These are phyloP conservation scores for Cenchrus fungigraminus DNA, from an alignment of 176 grass and related monocot species.

Conservation along the genomic window DNA sequence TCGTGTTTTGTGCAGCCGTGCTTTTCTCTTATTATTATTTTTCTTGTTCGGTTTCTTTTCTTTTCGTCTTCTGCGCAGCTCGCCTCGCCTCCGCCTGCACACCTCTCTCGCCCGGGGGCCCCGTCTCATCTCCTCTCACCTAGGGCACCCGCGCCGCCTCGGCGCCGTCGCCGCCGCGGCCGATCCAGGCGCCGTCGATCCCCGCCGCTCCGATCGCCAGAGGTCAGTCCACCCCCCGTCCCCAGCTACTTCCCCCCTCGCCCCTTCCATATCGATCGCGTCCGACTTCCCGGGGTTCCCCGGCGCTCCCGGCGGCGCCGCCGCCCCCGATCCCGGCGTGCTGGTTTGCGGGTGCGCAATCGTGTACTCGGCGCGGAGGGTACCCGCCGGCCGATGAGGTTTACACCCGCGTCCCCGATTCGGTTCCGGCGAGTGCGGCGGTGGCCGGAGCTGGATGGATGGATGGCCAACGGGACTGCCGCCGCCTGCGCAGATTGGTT, in stretches of 20 bases:
- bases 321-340: background rate
- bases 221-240: conserved; percentile 11
- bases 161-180: conserved; percentile 1
- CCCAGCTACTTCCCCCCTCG: too few relatives aligned
- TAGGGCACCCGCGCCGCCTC: conserved; percentile 45
- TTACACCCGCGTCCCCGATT: background rate
- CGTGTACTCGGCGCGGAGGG: background rate
- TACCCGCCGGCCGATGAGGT: background rate
- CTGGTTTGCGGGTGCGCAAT: background rate
- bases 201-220: conserved; percentile 22
- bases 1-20: background rate
- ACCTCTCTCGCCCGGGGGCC: background rate
- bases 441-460: background rate
- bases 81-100: background rate
- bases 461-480: background rate
- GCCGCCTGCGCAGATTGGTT: background rate
- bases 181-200: conserved; percentile 14
- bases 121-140: conserved; percentile 23
- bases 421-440: background rate
- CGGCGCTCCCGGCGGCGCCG: background rate
- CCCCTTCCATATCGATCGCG: background rate
- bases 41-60: background rate
- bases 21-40: background rate
- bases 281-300: background rate
- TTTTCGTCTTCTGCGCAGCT: background rate